Conservation (phyloP, 495 filamentous ascomycete genomes). For the Arthonia radiata region DNA sequence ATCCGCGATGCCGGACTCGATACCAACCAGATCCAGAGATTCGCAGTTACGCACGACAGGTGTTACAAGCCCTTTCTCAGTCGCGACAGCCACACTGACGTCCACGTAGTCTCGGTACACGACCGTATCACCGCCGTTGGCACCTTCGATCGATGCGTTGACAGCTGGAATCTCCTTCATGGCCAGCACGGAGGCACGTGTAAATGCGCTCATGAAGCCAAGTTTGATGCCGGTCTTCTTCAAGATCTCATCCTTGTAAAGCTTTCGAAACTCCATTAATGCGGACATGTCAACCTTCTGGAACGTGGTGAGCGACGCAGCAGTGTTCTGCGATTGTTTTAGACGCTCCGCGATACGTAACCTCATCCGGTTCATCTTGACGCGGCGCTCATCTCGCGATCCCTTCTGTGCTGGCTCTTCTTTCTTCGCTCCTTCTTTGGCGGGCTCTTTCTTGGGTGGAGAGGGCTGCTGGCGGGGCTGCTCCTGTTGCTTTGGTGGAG, state of each 20-base stretch:
- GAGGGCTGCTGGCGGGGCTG: conserved; percentile 5
- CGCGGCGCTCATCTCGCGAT: conserved; percentile 66
- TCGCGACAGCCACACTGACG: conserved; percentile 90
- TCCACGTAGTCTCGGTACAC: conserved; percentile 97
- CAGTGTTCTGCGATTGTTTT: conserved; percentile 98
- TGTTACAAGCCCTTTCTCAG: conserved; percentile 91
- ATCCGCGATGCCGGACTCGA: conserved; percentile 80
- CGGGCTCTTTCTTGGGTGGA: conserved; percentile 9
- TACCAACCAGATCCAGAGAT: conserved; percentile 59
- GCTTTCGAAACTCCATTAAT: conserved; percentile 85
- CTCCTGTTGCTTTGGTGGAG: conserved; percentile 8
- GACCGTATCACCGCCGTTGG: conserved; percentile 86
- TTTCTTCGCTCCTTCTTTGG: conserved; percentile 19
- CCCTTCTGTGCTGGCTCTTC: conserved; percentile 19
- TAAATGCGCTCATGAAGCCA: conserved; percentile 96
- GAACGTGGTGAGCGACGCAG: conserved; percentile 91
- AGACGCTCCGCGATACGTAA: conserved; percentile 88
- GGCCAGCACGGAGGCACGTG: conserved; percentile 68
- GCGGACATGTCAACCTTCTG: conserved; percentile 99
- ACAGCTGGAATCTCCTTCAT: conserved; percentile 91
- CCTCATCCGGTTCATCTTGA: conserved; percentile 99
- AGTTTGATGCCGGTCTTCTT: conserved; percentile 96
- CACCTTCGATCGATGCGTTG: conserved; percentile 92
- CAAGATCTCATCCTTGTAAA: conserved; percentile 86
- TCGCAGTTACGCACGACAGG: conserved; percentile 91